Conservation (phyloP, 202 grass and related monocot genomes). For the Schoenoplectus triqueter region DNA sequence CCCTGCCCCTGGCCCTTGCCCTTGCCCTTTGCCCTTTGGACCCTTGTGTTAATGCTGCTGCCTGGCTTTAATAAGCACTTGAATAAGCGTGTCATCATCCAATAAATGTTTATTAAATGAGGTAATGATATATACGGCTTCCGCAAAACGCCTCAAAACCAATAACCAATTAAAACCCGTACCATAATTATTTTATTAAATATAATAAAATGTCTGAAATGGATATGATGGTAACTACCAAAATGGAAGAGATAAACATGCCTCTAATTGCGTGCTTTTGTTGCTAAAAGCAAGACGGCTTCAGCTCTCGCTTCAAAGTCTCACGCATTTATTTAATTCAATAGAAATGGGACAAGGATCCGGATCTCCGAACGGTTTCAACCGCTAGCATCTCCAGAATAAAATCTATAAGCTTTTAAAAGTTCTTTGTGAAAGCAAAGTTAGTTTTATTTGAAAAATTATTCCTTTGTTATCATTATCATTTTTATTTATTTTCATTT, state of each 20-base stretch:
- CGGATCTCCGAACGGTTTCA: background rate
- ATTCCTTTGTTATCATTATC: background rate
- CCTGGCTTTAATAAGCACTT: background rate
- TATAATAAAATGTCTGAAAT: conserved; percentile 34
- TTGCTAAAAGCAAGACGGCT: conserved; percentile 32
- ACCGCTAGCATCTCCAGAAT: background rate
- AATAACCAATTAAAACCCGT: background rate
- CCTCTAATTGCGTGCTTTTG: conserved; percentile 27
- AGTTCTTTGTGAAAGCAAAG: background rate
- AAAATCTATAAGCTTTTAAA: background rate
- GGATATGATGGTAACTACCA: conserved; percentile 31
- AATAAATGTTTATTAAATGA: conserved; percentile 32
- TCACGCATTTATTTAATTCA: background rate
- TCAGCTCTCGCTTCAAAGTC: conserved; percentile 9
- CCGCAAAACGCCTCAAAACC: conserved; percentile 23
- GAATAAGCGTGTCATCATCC: conserved; percentile 10
- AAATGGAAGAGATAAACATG: conserved; percentile 33
- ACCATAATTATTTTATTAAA: background rate
- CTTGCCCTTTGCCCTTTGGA: too few relatives aligned
- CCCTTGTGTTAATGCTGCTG: too few relatives aligned
- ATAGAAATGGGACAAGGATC: background rate
- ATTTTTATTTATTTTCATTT: too few relatives aligned
- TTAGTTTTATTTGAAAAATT: background rate
- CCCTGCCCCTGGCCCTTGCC: too few relatives aligned
- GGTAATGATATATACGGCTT: conserved; percentile 25